Conservation (phyloP, 2,329 filamentous ascomycete species). For the Fusarium tuaranense region DNA sequence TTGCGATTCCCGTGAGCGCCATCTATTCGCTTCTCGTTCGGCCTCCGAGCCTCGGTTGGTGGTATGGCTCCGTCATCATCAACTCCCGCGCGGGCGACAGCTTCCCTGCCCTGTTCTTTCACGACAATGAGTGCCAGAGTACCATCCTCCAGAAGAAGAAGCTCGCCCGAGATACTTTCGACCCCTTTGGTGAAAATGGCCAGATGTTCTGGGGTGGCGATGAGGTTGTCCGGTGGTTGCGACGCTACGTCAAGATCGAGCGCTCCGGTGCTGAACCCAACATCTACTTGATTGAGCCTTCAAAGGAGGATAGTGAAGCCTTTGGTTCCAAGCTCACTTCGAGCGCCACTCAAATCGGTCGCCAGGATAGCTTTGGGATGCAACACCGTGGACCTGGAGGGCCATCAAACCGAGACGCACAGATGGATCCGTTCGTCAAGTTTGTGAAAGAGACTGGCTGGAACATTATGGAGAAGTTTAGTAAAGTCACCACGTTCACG, state of each 20-base stretch:
- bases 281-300: conserved; percentile 91
- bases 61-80: conserved; percentile 96
- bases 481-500: conserved; percentile 97
- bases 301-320: conserved; percentile 82
- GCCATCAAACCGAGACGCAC: conserved; percentile 68
- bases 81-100: conserved; percentile 92
- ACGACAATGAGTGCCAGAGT: conserved; percentile 95
- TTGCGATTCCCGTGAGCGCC: conserved; percentile 89
- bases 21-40: conserved; percentile 92
- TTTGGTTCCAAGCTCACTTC: conserved; percentile 76
- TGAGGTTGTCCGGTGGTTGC: conserved; percentile 92
- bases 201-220: conserved; percentile 98
- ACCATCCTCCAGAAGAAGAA: conserved; percentile 95
- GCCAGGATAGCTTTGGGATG: conserved; percentile 48
- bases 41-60: conserved; percentile 95
- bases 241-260: conserved; percentile 84
- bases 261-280: conserved; percentile 88
- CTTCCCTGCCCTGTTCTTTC: conserved; percentile 96
- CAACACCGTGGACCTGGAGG: conserved; percentile 49
- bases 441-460: conserved; percentile 94
- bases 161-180: conserved; percentile 84
- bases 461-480: conserved; percentile 97
- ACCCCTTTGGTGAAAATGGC: conserved; percentile 87
- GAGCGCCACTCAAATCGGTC: conserved; percentile 39
- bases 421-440: conserved; percentile 94